Percentiles rank a stretch among this genome's conserved stretches.
Conservation (phyloP, 352 stramenopile species). For the Globisporangium cederbergense region DNA sequence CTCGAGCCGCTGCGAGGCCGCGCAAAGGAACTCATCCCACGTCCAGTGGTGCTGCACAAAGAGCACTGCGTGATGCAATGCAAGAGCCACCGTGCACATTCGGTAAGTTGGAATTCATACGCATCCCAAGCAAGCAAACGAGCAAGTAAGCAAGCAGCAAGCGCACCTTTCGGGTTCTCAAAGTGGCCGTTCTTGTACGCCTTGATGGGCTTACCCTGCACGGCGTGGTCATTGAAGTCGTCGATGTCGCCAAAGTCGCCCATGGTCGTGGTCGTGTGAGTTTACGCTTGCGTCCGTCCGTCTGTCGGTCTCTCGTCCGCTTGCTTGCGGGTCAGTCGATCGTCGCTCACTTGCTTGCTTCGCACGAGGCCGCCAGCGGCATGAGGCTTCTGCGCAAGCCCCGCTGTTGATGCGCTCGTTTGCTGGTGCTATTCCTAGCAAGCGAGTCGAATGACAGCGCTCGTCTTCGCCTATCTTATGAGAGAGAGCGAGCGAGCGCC, state of each 20-base stretch:
- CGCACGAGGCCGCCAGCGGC: not conserved
- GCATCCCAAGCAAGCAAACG: not conserved
- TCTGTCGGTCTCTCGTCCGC: not conserved
- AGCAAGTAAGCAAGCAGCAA: not conserved
- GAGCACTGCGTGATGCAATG: slow-evolving; percentile 28
- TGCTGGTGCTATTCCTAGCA: slow-evolving; percentile 4
- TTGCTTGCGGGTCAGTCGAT: not conserved
- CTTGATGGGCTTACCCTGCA: slow-evolving; percentile 74
- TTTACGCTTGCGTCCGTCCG: not conserved
- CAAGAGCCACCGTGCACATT: not conserved
- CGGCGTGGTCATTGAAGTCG: slow-evolving; percentile 77
- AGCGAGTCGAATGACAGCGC: not conserved
- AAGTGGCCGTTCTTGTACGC: slow-evolving; percentile 80
- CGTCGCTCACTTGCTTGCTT: not conserved
- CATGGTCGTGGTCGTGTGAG: slow-evolving; percentile 23
- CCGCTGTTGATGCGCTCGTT: not conserved
- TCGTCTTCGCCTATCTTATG: not conserved
- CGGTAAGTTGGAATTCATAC: not conserved
- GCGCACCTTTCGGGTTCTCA: slow-evolving; percentile 62
- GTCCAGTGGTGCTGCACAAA: slow-evolving; percentile 86
- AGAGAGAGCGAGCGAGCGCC: not conserved
- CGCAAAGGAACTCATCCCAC: slow-evolving; percentile 83
- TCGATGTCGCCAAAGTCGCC: slow-evolving; percentile 77
- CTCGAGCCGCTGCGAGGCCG: slow-evolving; percentile 73
- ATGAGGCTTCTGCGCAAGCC: not conserved